A percentile compares a stretch with the other conserved stretches of the same genome.
Evolutionary conservation across 768 basidiomycete genomes (phyloP).

Genomic region (Mycena leptocephala): DNA sequence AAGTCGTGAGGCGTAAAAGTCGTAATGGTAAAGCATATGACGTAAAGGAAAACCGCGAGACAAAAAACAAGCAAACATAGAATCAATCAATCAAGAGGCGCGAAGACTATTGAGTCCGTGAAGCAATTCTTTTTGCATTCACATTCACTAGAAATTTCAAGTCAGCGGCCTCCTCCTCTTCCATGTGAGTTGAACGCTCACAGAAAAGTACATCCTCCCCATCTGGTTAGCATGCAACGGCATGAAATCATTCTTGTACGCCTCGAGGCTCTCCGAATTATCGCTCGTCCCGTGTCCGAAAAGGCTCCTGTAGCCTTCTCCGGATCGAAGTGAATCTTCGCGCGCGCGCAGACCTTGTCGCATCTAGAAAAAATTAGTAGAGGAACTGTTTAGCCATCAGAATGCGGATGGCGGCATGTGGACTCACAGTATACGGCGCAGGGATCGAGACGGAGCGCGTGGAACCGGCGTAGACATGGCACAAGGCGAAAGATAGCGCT

Average conservation of each 20-base stretch:
- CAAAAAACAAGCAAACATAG: too few species aligned
- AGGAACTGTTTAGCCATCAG: too few species aligned
- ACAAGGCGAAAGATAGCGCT: slow-evolving; percentile 78
- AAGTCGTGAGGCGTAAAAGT: not conserved
- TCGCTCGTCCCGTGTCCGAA: slow-evolving; percentile 52
- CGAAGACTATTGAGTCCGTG: too few species aligned
- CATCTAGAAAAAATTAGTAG: too few species aligned
- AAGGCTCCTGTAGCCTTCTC: slow-evolving; percentile 56
- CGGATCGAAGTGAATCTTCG: slow-evolving; percentile 78
- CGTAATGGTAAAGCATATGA: not conserved
- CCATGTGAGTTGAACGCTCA: too few species aligned
- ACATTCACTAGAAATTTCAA: not conserved
- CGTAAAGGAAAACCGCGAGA: not conserved
- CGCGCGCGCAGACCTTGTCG: slow-evolving; percentile 83
- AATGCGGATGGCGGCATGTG: too few species aligned
- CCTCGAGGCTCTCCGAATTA: slow-evolving; percentile 57
- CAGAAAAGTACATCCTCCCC: slow-evolving; percentile 57
- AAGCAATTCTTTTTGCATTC: not conserved
- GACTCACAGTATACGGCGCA: slow-evolving; percentile 89
- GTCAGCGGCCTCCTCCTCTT: too few species aligned
- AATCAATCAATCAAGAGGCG: too few species aligned
- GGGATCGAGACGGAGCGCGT: slow-evolving; percentile 92
- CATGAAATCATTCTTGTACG: slow-evolving; percentile 67
- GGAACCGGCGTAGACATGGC: slow-evolving; percentile 86
- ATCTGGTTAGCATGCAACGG: slow-evolving; percentile 58